These are phyloP conservation scores for Geoglossum glabrum DNA, from an alignment of 495 filamentous ascomycete species.

Conservation along the genomic window DNA sequence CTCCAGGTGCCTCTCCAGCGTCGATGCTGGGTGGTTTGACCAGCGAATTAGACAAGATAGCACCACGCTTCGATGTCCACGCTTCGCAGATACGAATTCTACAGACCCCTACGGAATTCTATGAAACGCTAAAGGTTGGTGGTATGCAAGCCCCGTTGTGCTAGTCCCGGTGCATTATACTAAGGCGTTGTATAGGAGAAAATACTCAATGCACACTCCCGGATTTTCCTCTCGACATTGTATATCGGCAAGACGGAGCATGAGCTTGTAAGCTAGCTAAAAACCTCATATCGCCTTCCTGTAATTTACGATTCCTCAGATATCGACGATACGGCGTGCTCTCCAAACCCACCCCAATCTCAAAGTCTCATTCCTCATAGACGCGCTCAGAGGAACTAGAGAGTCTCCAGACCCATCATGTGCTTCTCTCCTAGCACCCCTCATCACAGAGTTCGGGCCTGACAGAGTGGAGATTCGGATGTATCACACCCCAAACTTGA, in stretches of 20 bases:
- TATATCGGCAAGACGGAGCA: slow-evolving; percentile 92
- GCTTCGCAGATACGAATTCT: slow-evolving; percentile 67
- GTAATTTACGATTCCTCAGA: slow-evolving; percentile 22
- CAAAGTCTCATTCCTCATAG: slow-evolving; percentile 79
- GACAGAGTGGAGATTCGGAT: slow-evolving; percentile 84
- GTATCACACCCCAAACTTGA: slow-evolving; percentile 95
- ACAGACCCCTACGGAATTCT: slow-evolving; percentile 64
- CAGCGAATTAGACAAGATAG: slow-evolving; percentile 67
- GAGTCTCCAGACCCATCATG: slow-evolving; percentile 76
- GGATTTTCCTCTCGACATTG: slow-evolving; percentile 81
- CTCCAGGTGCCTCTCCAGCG: slow-evolving; percentile 10
- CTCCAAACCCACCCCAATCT: slow-evolving; percentile 54
- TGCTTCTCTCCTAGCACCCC: slow-evolving; percentile 68
- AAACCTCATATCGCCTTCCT: slow-evolving; percentile 2
- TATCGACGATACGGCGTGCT: slow-evolving; percentile 56
- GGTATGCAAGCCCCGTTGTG: background rate
- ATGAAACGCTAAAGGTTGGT: slow-evolving; percentile 64
- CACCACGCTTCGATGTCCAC: slow-evolving; percentile 69
- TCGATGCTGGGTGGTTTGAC: slow-evolving; percentile 46
- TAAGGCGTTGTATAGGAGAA: slow-evolving; percentile 31
- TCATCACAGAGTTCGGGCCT: slow-evolving; percentile 63
- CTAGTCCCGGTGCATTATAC: slow-evolving; percentile 1
- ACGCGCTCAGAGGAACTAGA: slow-evolving; percentile 76
- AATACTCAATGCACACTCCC: slow-evolving; percentile 54
- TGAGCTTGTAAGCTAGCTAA: slow-evolving; percentile 40